phyloP scores from a whole-genome alignment of 139 green algal species.

The Dunaliella primolecta region DNA sequence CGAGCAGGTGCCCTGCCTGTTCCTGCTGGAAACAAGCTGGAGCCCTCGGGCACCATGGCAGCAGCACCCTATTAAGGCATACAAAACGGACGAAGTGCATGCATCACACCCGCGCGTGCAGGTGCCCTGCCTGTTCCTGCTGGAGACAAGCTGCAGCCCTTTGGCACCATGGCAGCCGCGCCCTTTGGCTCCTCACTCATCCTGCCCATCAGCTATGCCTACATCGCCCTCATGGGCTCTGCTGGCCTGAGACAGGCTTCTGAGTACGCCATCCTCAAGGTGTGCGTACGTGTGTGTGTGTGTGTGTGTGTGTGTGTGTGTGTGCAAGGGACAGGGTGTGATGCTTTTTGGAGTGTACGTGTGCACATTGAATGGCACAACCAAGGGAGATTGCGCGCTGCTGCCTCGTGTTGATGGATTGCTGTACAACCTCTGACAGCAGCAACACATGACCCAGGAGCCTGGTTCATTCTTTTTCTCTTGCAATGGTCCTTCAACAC shows the following conservation, averaged over 20 bases:
- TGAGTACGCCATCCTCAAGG: constrained; percentile 55
- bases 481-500: background rate
- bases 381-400: too few species aligned
- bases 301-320: background rate
- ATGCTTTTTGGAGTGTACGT: too few species aligned
- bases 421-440: too few species aligned
- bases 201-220: constrained; percentile 97
- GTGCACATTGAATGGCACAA: too few species aligned
- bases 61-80: constrained; percentile 96
- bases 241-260: constrained; percentile 76
- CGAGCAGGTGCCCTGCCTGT: constrained; percentile 1
- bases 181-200: constrained; percentile 96
- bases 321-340: too few species aligned
- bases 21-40: constrained; percentile 24
- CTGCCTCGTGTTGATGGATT: too few species aligned
- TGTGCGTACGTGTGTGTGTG: background rate
- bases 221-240: constrained; percentile 98
- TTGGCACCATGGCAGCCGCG: constrained; percentile 90
- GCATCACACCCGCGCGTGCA: background rate
- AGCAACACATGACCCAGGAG: too few species aligned
- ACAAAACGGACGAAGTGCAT: too few species aligned
- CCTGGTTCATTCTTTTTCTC: background rate
- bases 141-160: constrained; percentile 56
- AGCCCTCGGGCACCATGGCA: constrained; percentile 89
- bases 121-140: constrained; percentile 16